Evolutionary conservation across 257 asterid species (phyloP), one percentile per base, ranked within the genome.

Genomic region (Craterostigma plantagineum): DNA sequence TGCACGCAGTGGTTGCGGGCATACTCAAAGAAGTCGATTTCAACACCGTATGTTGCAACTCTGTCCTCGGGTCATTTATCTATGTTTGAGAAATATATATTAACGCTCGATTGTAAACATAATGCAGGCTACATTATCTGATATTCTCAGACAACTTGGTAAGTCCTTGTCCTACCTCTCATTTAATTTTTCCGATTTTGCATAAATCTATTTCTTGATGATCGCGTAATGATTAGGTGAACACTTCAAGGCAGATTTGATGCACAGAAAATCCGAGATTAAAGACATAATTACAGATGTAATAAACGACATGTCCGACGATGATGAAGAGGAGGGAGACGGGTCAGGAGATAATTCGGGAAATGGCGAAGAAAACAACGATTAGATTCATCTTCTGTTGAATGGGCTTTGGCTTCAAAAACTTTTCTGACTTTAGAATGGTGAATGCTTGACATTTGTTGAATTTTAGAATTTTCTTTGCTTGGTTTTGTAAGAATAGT

Each of bases 71-170:
- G 45, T 14, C 35, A 14, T 17, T 58, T 33, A 35, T 12, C 39
- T 34, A 4, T 49, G 35, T 16, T 43, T 56, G 34, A 62, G 4
- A 3, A 40, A n/a, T n/a, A n/a, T 5, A n/a, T n/a, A n/a, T 5
- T 40, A 40, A 40, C 6, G 6, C 30, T 6, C 30, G 6, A 23
- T 23, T 15, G 16, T 12, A 2, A 50, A 33, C 54, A 17, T 55
- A 63, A 48, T 71, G 71, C 91, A 86, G 97, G 97, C 77, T 38
- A 81, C 97, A 45, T 63, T 86, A 53, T 75, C 92, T 7, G 94
- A 86, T 61, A 81, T 86, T 48, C 75, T 86, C 67, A 61, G 61
- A 57, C 79, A 77, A 56, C 84, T 86, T 7, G 96, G 96, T 86
- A 79, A 6, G 81, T 59, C 47, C 14, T 0, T 10, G 18, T 37